Evolutionary conservation across 1,284 basidiomycete species (phyloP), one percentile per base, ranked within the genome.

Genomic region (Ustilago bromivora): DNA sequence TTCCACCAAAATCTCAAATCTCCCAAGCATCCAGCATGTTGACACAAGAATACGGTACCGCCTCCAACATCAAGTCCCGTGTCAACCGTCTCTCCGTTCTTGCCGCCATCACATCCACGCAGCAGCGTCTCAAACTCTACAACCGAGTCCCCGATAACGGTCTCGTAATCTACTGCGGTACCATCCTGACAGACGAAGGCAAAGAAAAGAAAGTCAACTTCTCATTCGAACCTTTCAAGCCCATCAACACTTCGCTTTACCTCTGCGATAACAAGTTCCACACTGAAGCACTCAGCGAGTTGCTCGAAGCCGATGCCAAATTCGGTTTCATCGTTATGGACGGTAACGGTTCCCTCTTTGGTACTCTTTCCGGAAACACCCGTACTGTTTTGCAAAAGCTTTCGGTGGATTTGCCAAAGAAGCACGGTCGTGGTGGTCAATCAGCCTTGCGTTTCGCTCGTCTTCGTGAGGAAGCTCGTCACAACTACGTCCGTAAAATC

Each of bases 311-410:
- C 36, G 97, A 99, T 87, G 94, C 95, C 79, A 94, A 94, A 85
- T 99, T 98, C 86, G 97, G 96, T 36, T 99, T 99, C 89, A 98
- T 99, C 87, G 93, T 99, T 86, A 99, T 99, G 97, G 96, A 96
- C 86, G 96, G 95, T 88, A 96, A 96, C 87, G 95, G 95, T 41
- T 93, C 94, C 23, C 92, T 99, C 52, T 99, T 98, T 81, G 97
- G 97, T 76, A 95, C 94, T 4, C 91, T 99, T 55, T 91, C 95
- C 0, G 97, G 97, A 61, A 99, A 99, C 88, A 98, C 97, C 23
- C 94, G 97, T 80, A 96, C 98, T 76, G 91, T 99, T 61, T 90
- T 98, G 66, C 95, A 99, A 89, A 99, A 99, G 88, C 97, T 99
- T 88, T 95, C 93, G 41, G 97, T 99, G 86, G 97, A 99, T 88